These are phyloP conservation scores for Otatea glauca DNA, from an alignment of 176 grass and related monocot genomes.

Conservation along the genomic window DNA sequence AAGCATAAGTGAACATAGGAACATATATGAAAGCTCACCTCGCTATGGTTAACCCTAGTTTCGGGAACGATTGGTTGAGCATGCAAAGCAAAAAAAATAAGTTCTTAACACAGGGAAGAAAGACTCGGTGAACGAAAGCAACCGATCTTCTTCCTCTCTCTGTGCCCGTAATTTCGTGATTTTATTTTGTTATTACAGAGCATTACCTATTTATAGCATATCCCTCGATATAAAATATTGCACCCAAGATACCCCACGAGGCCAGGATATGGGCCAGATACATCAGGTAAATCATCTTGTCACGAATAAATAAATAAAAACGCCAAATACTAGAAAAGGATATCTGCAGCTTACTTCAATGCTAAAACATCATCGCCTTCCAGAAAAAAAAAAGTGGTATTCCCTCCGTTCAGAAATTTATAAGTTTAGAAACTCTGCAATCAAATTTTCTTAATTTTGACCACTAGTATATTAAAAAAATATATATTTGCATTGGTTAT, in stretches of 20 bases:
- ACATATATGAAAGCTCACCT: background rate
- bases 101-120: too few relatives aligned
- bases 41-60: background rate
- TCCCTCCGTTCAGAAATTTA: too few relatives aligned
- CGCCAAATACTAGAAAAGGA: background rate
- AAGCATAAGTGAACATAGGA: background rate
- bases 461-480: too few relatives aligned
- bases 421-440: too few relatives aligned
- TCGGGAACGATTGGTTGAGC: background rate
- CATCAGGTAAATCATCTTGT: constrained; percentile 2
- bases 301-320: background rate
- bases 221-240: background rate
- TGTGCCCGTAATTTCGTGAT: background rate
- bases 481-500: too few relatives aligned
- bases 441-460: too few relatives aligned
- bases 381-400: too few relatives aligned
- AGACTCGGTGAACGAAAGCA: background rate
- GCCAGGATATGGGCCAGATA: constrained; percentile 1
- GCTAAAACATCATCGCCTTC: background rate
- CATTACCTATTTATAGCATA: background rate
- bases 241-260: background rate
- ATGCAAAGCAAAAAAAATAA: background rate
- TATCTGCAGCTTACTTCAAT: background rate
- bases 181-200: background rate
- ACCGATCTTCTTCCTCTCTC: background rate